Base-by-base conservation (phyloP, 2,329 filamentous ascomycete species). In the Sporothrix protearum region DNA sequence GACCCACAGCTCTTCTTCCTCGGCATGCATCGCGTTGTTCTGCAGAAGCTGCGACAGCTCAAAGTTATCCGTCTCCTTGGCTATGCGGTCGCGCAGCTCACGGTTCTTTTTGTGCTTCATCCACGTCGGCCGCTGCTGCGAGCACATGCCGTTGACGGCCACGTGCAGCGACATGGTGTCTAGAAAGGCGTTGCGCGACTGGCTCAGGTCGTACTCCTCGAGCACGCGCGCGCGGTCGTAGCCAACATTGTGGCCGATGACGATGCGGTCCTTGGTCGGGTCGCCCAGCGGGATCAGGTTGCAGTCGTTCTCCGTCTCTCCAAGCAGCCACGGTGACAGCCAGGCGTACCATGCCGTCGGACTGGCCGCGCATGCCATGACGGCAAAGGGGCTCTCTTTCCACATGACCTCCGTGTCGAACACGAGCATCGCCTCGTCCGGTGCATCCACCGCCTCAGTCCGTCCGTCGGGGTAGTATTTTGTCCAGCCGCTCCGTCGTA, bases 131-230 rank as follows among this genome's bases (percentile, higher is more conserved):
- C 96, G 88, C 80, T 99, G 96, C 75, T 92, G 91, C 28, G 96
- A 98, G 81, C 96, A 99, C 96, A 99, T 99, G 74, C 96, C 96
- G 78, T 99, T 99, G 30, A 97, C 95, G 2, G 96, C 96, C 8
- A 97, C 95, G 79, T 99, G 96, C 25, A 99, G 83, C 1, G 95
- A 98, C 96, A 99, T 99, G 39, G 96, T 99, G 79, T 99, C 96
- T 68, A 99, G 82, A 78, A 97, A 99, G 57, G 88, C 91, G 76
- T 94, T 98, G 51, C 89, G 88, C 0, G 93, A 91, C 79, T 97
- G 95, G 70, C 88, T 84, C 53, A 98, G 81, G 77, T 90, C 87
- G 79, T 99, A 99, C 79, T 99, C 96, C 79, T 99, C 96, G 25
- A 90, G 81, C 70, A 97, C 88, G 47, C 96, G 87, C 19, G 95